Base-by-base conservation (phyloP, 2,329 filamentous ascomycete species). In the Tricladium varicosporioides region DNA sequence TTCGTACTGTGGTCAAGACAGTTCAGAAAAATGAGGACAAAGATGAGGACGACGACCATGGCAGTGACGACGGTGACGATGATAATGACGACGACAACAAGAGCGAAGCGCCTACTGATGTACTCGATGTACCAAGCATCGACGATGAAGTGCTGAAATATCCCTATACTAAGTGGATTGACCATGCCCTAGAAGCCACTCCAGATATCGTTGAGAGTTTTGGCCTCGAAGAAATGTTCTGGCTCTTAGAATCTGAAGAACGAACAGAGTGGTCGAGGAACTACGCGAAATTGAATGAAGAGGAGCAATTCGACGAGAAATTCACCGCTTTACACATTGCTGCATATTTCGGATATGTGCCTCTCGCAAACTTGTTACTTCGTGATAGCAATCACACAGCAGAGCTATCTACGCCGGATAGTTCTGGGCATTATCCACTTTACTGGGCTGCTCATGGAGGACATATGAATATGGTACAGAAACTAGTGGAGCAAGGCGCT, bases 121-220 rank as follows among this genome's bases (percentile, higher is more conserved):
- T 27, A 7, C 22, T 7, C 22, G 22, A 27, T 7, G 22, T 27
- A 3, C 22, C 22, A 27, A 27, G 4, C 22, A 7, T 27, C 22
- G 22, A 27, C 22, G 22, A 7, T 7, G 22, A 27, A 27, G 22
- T 27, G 3, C n/a, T 51, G 16, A 13, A 33, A n/a, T 51, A 51
- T 22, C 48, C 48, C 13, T 51, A 42, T 5, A 42, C 27, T 13
- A 40, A 51, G 42, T 51, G 48, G 48, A 51, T 51, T 10, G 36
- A 51, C 16, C 48, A 51, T 5, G 48, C 48, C 13, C 19, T 51
- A 13, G 36, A 51, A 51, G 48, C 48, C n/a, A 51, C 48, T 2
- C 36, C 48, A 22, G 48, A 51, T 22, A 51, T 51, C n/a, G 33
- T 51, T 36, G 48, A 51, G 22, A 40, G 48, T 42, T 51, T 51